phyloP scores from a whole-genome alignment of 495 filamentous ascomycete species.

The Saxophila tyrrhenica region DNA sequence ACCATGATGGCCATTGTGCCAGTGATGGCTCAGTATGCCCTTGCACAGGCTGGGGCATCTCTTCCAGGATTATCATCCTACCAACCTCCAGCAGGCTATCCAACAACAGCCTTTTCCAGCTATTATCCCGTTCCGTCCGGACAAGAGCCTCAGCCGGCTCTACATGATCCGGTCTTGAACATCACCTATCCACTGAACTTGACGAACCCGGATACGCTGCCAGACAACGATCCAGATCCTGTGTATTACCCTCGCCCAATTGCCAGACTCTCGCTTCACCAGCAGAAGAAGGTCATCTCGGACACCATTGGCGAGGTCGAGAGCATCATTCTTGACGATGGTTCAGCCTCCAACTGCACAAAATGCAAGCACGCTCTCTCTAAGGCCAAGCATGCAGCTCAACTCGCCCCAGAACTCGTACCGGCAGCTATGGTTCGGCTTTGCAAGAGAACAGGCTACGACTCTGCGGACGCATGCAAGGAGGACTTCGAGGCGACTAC shows the following conservation, averaged over 20 bases:
- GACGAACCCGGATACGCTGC: slow-evolving; percentile 43
- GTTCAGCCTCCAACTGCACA: slow-evolving; percentile 35
- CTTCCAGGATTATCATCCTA: slow-evolving; percentile 35
- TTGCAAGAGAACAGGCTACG: slow-evolving; percentile 37
- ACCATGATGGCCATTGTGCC: slow-evolving; percentile 4
- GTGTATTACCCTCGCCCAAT: slow-evolving; percentile 37
- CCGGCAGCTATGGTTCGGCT: slow-evolving; percentile 41
- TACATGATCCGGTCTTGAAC: slow-evolving; percentile 46
- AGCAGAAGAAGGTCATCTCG: slow-evolving; percentile 34
- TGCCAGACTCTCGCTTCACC: slow-evolving; percentile 31
- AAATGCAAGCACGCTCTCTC: slow-evolving; percentile 42
- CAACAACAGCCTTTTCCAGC: slow-evolving; percentile 42
- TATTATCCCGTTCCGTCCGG: slow-evolving; percentile 45
- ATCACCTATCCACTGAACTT: slow-evolving; percentile 46
- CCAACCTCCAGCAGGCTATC: slow-evolving; percentile 42
- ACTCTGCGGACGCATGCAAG: slow-evolving; percentile 36
- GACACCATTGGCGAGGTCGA: slow-evolving; percentile 33
- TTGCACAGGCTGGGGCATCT: slow-evolving; percentile 1
- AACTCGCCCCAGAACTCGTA: slow-evolving; percentile 36
- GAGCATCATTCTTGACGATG: slow-evolving; percentile 31
- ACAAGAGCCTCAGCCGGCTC: slow-evolving; percentile 45
- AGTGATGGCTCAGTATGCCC: slow-evolving; percentile 9
- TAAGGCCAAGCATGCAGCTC: slow-evolving; percentile 40
- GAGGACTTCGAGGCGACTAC: slow-evolving; percentile 34
- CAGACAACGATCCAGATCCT: slow-evolving; percentile 38